These are phyloP conservation scores for Sporothrix variecibatus DNA, from an alignment of 2,329 filamentous ascomycete species.

Conservation along the genomic window DNA sequence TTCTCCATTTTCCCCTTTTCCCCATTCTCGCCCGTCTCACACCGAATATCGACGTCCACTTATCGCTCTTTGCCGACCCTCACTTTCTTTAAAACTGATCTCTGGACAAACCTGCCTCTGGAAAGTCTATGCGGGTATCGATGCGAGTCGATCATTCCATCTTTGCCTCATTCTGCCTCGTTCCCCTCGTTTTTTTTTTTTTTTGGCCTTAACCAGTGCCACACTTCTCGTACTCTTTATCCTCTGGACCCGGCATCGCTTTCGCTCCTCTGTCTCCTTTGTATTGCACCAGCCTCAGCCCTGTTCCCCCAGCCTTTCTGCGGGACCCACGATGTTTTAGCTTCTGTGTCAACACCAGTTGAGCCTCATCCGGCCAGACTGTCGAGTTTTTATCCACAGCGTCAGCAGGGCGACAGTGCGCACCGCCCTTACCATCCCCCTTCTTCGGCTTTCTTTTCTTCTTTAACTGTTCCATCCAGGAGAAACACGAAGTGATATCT, in stretches of 20 bases:
- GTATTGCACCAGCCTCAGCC: not conserved
- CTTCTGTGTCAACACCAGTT: slow-evolving; percentile 9
- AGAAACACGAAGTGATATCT: not conserved
- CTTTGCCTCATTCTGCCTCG: not conserved
- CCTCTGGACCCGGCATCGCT: not conserved
- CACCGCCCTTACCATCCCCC: too few relatives aligned
- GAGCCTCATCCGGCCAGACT: slow-evolving; percentile 13
- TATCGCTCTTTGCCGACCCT: not conserved
- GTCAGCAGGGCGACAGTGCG: slow-evolving; percentile 9
- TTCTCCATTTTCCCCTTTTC: slow-evolving; percentile 5
- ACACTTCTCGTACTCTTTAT: not conserved
- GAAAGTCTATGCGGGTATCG: not conserved
- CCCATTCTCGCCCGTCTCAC: slow-evolving; percentile 1
- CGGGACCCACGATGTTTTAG: slow-evolving; percentile 9
- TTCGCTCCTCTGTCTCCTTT: not conserved
- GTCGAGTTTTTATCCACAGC: not conserved
- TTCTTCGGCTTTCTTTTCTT: not conserved
- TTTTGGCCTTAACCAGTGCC: not conserved
- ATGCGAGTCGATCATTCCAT: not conserved
- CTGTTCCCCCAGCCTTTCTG: not conserved
- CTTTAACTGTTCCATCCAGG: not conserved
- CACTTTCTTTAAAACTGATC: not conserved
- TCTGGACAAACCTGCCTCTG: not conserved
- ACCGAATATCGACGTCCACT: not conserved
- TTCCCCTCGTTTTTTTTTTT: not conserved